Conservation (phyloP, 768 basidiomycete species). For the Termitomyces sp. region DNA sequence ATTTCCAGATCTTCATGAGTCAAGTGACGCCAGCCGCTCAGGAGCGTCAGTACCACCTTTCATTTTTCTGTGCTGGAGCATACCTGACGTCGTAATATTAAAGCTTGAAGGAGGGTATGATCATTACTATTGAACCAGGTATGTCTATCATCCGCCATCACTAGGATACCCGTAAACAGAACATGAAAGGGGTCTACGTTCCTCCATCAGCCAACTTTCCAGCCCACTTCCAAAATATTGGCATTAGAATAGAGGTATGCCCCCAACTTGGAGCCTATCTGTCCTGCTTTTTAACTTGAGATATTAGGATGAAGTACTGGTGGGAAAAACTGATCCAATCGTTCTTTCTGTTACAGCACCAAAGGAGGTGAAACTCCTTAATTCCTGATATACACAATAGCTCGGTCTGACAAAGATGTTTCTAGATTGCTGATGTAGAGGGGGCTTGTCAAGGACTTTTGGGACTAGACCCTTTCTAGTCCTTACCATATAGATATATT, state of each 20-base stretch:
- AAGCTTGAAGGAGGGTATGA: conserved; percentile 80
- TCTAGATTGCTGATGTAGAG: conserved; percentile 67
- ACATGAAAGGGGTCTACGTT: conserved; percentile 71
- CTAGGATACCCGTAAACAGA: not conserved
- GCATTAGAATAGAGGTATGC: conserved; percentile 82
- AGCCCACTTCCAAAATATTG: conserved; percentile 83
- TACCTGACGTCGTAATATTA: not conserved
- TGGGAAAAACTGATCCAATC: conserved; percentile 53
- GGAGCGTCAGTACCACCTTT: conserved; percentile 35
- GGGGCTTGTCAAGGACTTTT: conserved; percentile 72
- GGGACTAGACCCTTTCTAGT: conserved; percentile 46
- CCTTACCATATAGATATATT: conserved; percentile 7
- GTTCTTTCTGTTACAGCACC: conserved; percentile 71
- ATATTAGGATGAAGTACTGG: conserved; percentile 64
- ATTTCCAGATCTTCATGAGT: conserved; percentile 81
- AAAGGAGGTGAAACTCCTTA: conserved; percentile 54
- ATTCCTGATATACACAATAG: not conserved
- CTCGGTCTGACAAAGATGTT: not conserved
- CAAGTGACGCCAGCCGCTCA: conserved; percentile 51
- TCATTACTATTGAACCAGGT: conserved; percentile 91
- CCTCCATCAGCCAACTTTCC: conserved; percentile 78
- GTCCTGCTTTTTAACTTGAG: not conserved
- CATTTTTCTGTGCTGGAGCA: not conserved
- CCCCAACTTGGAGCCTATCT: not conserved
- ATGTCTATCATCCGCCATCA: conserved; percentile 3